Base-by-base conservation (phyloP, 2,329 filamentous ascomycete species). In the Amylocarpus encephaloides region DNA sequence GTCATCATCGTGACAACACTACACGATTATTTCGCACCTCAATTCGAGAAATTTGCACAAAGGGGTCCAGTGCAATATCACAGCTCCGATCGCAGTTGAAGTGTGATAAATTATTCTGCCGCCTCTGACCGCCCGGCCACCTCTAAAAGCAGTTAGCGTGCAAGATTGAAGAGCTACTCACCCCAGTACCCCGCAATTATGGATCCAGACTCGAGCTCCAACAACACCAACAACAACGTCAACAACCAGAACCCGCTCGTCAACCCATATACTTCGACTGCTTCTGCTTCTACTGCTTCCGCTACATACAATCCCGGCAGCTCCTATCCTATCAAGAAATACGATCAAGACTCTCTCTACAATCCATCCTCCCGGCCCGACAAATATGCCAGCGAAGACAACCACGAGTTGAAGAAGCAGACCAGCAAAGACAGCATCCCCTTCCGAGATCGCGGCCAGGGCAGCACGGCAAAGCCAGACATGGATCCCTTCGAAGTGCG, bases 401-500 rank as follows among this genome's bases (percentile, higher is more conserved):
- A 30, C 26, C 39, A 5, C 16, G 16, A 42, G 16, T 2, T 19
- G 19, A 18, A 19, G 16, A 22, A 26, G 39, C 16, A 29, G 19
- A 35, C 6, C n/a, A 22, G 22, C 6, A 41, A 16, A 33, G 36
- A 41, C 19, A 53, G 40, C 46, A 9, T 48, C n/a, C 45, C 50
- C 5, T 51, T 50, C 42, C 44, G 51, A 10, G 29, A 45, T 30
- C 16, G 43, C 43, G 51, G 41, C 29, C 26, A 46, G 49, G 35
- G 32, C 5, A 41, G 43, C 32, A 39, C 41, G 13, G 29, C 39
- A 7, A 38, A 30, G 22, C 47, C 29, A 11, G 51, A 33, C 1
- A 67, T 67, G 64, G 65, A 98, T 71, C 93, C 94, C 5, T 98
- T 98, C 70, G 93, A 97, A 74, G 92, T 97, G 62, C 91, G 93